Conservation (phyloP, 2,329 filamentous ascomycete genomes). For the Xylaria polymorpha region DNA sequence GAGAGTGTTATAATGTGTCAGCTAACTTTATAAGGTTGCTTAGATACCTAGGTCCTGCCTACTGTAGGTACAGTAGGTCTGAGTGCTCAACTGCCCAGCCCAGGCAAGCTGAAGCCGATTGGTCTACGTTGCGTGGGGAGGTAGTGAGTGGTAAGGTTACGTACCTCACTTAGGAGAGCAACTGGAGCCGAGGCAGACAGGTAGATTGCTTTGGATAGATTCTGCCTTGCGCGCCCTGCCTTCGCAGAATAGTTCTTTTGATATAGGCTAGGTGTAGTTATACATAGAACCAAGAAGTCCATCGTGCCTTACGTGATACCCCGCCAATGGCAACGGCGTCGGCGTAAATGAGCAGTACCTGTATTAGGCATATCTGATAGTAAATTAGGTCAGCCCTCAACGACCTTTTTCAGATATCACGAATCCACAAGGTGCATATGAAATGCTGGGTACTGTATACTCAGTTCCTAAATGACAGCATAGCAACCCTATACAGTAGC, state of each 20-base stretch:
- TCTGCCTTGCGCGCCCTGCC: conserved; percentile 7
- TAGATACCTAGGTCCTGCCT: too few species aligned
- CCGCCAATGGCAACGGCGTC: neutral
- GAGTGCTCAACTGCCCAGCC: neutral
- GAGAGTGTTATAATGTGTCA: too few species aligned
- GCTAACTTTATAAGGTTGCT: too few species aligned
- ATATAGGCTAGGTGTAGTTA: neutral
- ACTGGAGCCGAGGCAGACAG: conserved; percentile 6
- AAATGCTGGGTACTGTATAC: neutral
- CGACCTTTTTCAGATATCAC: neutral
- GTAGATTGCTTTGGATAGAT: neutral
- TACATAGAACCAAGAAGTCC: too few species aligned
- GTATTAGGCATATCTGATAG: neutral
- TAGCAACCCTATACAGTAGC: neutral
- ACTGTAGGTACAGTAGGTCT: too few species aligned
- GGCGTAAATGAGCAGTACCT: neutral
- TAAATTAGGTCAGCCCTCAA: neutral
- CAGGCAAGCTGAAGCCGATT: neutral
- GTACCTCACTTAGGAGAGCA: neutral
- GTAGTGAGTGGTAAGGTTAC: too few species aligned
- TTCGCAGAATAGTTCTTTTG: neutral
- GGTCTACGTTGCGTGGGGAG: neutral
- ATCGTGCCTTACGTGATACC: neutral
- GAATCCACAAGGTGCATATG: neutral
- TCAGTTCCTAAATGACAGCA: neutral